phyloP scores from a whole-genome alignment of 164 flowering plant species.

The Nymphaea thermarum region DNA sequence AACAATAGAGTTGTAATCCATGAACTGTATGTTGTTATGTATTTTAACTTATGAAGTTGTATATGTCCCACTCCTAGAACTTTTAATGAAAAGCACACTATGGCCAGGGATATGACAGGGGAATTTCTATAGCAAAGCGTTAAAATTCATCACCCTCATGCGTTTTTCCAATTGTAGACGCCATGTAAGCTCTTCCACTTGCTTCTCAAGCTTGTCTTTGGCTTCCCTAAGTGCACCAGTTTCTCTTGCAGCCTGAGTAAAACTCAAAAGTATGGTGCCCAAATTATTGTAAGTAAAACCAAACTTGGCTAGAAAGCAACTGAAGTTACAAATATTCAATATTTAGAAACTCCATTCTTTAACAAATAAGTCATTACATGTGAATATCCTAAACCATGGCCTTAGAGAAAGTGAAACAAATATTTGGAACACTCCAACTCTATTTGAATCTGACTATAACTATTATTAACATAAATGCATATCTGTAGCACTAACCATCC shows the following conservation, averaged over 20 bases:
- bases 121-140: background rate
- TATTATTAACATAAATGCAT: background rate
- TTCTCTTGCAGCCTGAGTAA: conserved; percentile 74
- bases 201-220: conserved; percentile 83
- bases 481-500: conserved; percentile 32
- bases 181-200: conserved; percentile 89
- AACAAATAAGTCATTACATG: background rate
- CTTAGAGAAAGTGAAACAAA: background rate
- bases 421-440: too few species aligned
- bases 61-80: background rate
- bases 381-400: background rate
- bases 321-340: background rate
- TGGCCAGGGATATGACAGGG: background rate
- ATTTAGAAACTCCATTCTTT: background rate
- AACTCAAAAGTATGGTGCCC: background rate
- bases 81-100: background rate
- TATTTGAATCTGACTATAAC: background rate
- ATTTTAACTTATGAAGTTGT: background rate
- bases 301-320: background rate
- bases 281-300: background rate
- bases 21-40: background rate
- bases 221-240: conserved; percentile 96
- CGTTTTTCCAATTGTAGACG: conserved; percentile 84
- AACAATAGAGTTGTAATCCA: background rate
- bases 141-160: conserved; percentile 39